Base-by-base conservation (phyloP, 2,329 filamentous ascomycete species). In the Nakataea oryzae region DNA sequence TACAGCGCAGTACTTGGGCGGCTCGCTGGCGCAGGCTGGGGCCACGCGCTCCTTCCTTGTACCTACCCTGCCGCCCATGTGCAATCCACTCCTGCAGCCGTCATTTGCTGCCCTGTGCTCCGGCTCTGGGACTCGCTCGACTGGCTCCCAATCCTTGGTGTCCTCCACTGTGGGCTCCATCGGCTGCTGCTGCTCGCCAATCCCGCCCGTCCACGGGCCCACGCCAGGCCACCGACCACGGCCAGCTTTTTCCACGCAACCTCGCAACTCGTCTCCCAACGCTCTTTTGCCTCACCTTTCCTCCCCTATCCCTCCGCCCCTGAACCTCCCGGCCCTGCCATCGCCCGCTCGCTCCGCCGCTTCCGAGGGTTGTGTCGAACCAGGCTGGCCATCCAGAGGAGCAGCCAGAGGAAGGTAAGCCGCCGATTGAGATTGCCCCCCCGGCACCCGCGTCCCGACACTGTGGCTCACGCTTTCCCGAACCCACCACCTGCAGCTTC, bases 251-350 rank as follows among this genome's bases (percentile, higher is more conserved):
- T 54, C 34, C 41, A 50, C 41, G 41, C 41, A 50, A 50, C 41
- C 41, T 56, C 26, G 29, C 28, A 34, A 26, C 30, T 50, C 24
- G 24, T 24, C 30, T 54, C 41, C 58, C 58, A 60, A 60, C 58
- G 27, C 58, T 60, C 58, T 34, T 60, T 60, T 54, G 28, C 32
- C 58, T 60, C 34, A 50, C 21, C 41, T 50, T n/a, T 50, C n/a
- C 24, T 50, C 41, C 24, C 41, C 6, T 50, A 50, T 17, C 41
- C 21, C 17, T n/a, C 41, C 41, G 21, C 17, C 41, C 41, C 41
- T 50, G 21, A 17, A 50, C 41, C 41, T 50, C 41, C 17, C 41
- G 41, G 41, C 41, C 41, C 21, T 50, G 17, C 17, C 41, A 50
- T 50, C 41, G 41, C 41, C 41, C 41, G 41, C 41, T 50, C 41